Evolutionary conservation across 2,329 filamentous ascomycete species (phyloP).

Genomic region (Claviceps quebecensis): DNA sequence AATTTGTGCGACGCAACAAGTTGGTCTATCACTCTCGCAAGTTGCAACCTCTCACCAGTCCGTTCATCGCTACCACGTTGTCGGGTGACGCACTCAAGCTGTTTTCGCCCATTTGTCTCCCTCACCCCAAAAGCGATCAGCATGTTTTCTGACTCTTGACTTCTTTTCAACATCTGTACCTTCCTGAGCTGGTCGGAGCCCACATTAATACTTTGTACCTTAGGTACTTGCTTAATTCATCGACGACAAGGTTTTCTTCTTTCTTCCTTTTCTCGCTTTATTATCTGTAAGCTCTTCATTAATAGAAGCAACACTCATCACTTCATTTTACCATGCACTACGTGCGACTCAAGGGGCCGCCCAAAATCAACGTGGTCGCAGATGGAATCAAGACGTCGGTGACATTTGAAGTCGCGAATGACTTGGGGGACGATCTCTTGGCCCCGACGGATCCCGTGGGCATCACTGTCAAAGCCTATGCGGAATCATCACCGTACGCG

Average conservation of each 20-base stretch:
- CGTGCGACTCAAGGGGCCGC: slow-evolving; percentile 37
- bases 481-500: slow-evolving; percentile 8
- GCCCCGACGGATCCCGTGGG: slow-evolving; percentile 29
- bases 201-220: neutral
- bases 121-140: neutral
- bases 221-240: neutral
- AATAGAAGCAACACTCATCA: neutral
- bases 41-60: no score
- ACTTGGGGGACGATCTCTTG: slow-evolving; percentile 42
- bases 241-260: neutral
- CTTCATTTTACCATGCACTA: slow-evolving; percentile 36
- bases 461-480: slow-evolving; percentile 23
- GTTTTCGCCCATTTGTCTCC: neutral
- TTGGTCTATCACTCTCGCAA: no score
- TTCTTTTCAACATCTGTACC: neutral
- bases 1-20: no score
- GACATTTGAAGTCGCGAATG: slow-evolving; percentile 41
- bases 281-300: neutral
- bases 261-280: neutral
- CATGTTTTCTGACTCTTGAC: neutral
- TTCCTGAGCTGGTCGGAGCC: neutral
- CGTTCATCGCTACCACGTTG: neutral
- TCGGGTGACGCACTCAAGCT: neutral
- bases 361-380: slow-evolving; percentile 20
- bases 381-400: slow-evolving; percentile 23